Base-by-base conservation (phyloP, 1,139 yeast species). In the Debaryomycetaceae sp. region DNA sequence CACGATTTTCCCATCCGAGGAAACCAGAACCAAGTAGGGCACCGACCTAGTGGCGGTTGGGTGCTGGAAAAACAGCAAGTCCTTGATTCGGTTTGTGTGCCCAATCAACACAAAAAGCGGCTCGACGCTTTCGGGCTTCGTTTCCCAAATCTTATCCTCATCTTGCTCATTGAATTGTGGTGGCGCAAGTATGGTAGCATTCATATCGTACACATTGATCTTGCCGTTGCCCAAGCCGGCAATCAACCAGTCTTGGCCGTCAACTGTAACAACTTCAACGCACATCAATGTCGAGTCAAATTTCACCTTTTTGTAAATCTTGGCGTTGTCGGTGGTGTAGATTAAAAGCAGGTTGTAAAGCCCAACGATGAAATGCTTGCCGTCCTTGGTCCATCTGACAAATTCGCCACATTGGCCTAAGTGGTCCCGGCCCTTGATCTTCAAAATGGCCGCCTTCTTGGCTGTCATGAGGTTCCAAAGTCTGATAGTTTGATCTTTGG, bases 391-490 rank as follows among this genome's bases (percentile, higher is more conserved):
- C 84, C 89, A 83, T 49, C 75, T 67, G 6, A 83, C 85, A 48
- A 68, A 66, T 40, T 78, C 81, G 21, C 83, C 84, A 37, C 64
- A 58, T 53, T 81, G 83, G 27, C 89, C 80, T 45, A 71, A 58
- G 36, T 74, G 75, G 43, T 71, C 75, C 40, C 68, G 78, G 28
- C 84, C 84, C 47, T 73, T 79, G 33, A 89, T 65, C 48, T 83
- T 86, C 52, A 88, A 63, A 7, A 76, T 69, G 2, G 95, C 89
- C 5, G 98, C 97, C 58, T 88, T 89, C 51, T 85, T 84, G n/a
- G 88, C 95, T 3, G 97, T 89, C 97, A 91, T 88, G 45, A 93
- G 65, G 52, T 91, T 91, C 98, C 98, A 91, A 39, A 91, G 67
- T 48, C 93, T 69, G 23, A 93, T 70, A 7, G 95, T 83, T 40